Evolutionary conservation across 192 early-diverging fungal species (phyloP).

Genomic region (Lunasporangiospora selenospora): DNA sequence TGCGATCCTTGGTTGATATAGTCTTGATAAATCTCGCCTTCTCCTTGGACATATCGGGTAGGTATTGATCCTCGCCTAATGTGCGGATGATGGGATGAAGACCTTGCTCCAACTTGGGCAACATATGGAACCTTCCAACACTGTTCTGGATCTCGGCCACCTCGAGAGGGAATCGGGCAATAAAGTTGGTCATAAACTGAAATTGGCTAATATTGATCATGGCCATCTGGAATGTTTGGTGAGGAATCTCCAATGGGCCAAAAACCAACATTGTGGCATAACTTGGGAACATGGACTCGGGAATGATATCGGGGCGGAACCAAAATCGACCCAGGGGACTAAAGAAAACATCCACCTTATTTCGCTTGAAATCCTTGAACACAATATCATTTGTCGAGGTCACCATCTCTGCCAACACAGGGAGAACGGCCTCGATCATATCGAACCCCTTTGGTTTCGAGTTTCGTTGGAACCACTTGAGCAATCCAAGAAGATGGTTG

Average conservation of each 20-base stretch:
- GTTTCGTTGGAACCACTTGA: slow-evolving; percentile 63
- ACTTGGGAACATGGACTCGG: slow-evolving; percentile 57
- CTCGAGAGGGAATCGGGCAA: slow-evolving; percentile 57
- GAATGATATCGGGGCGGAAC: slow-evolving; percentile 53
- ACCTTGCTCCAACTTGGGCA: slow-evolving; percentile 24
- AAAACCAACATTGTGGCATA: too few relatives aligned
- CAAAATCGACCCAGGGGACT: slow-evolving; percentile 58
- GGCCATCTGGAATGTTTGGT: slow-evolving; percentile 52
- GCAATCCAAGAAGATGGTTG: slow-evolving; percentile 61
- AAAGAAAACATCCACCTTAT: slow-evolving; percentile 62
- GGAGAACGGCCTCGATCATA: slow-evolving; percentile 50
- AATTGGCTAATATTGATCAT: slow-evolving; percentile 62
- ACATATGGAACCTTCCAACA: slow-evolving; percentile 51
- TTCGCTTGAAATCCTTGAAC: slow-evolving; percentile 61
- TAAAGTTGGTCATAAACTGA: slow-evolving; percentile 61
- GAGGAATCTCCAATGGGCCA: slow-evolving; percentile 48
- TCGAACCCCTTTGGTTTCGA: slow-evolving; percentile 45
- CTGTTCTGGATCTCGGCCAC: slow-evolving; percentile 57
- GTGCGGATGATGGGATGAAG: background rate
- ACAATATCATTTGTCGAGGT: slow-evolving; percentile 58
- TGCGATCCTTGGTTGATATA: background rate
- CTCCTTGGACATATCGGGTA: slow-evolving; percentile 47
- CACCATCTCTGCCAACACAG: slow-evolving; percentile 57
- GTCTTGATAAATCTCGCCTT: background rate
- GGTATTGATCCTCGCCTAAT: slow-evolving; percentile 24